Conservation (phyloP, 2,329 filamentous ascomycete species). For the Curvularia hawaiiensis region DNA sequence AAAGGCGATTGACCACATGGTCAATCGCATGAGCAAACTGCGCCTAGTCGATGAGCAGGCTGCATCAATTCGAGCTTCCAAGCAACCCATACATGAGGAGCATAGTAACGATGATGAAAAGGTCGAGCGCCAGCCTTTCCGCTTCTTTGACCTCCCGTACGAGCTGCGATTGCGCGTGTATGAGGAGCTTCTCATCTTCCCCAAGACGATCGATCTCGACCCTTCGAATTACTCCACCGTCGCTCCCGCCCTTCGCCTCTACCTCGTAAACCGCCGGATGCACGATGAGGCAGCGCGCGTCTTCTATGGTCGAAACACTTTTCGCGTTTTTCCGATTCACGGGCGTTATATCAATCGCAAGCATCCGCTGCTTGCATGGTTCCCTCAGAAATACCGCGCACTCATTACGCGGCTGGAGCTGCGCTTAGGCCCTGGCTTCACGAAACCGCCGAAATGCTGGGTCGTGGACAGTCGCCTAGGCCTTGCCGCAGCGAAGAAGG, state of each 20-base stretch:
- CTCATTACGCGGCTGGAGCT: slow-evolving; percentile 70
- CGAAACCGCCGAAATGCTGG: slow-evolving; percentile 71
- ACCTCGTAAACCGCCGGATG: slow-evolving; percentile 62
- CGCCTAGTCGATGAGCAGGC: slow-evolving; percentile 21
- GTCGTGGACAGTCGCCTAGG: slow-evolving; percentile 69
- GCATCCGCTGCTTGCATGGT: slow-evolving; percentile 70
- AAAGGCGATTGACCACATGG: slow-evolving; percentile 35
- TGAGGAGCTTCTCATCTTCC: slow-evolving; percentile 54
- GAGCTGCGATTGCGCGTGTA: slow-evolving; percentile 60
- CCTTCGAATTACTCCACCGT: slow-evolving; percentile 68
- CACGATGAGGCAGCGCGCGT: slow-evolving; percentile 58
- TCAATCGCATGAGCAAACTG: slow-evolving; percentile 33
- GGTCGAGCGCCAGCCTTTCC: slow-evolving; percentile 46
- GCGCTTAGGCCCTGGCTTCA: slow-evolving; percentile 75
- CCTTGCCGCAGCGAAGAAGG: slow-evolving; percentile 64
- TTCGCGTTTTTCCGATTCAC: slow-evolving; percentile 60
- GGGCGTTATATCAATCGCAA: slow-evolving; percentile 72
- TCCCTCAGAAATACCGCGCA: slow-evolving; percentile 65
- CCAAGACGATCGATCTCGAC: slow-evolving; percentile 68
- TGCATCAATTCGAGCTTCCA: neutral
- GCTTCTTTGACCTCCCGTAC: slow-evolving; percentile 59
- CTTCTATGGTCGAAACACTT: slow-evolving; percentile 59
- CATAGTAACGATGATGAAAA: slow-evolving; percentile 8
- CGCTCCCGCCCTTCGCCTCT: slow-evolving; percentile 66
- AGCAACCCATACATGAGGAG: neutral